Conservation (phyloP, 1,284 basidiomycete genomes). For the Ceratobasidium sp. region DNA sequence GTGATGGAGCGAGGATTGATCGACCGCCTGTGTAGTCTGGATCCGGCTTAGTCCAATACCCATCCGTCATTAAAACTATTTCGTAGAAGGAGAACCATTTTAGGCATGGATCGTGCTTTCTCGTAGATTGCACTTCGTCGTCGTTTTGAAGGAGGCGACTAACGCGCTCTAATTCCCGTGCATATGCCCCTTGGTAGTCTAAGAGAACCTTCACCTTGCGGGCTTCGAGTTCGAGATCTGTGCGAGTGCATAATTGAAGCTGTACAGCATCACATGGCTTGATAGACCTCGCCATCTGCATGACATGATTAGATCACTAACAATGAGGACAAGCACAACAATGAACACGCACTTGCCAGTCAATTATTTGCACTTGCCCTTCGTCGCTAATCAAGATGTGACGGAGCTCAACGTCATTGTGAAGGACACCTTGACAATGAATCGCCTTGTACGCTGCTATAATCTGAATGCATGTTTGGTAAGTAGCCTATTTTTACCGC, state of each 20-base stretch:
- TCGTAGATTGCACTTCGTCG: background rate
- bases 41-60: background rate
- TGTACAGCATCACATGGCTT: conserved; percentile 51
- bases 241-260: conserved; percentile 51
- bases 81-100: background rate
- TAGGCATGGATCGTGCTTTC: background rate
- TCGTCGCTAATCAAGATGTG: conserved; percentile 66
- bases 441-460: conserved; percentile 58
- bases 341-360: conserved; percentile 50
- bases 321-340: background rate
- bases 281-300: conserved; percentile 52
- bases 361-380: conserved; percentile 60
- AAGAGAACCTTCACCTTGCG: conserved; percentile 63
- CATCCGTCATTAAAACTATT: background rate
- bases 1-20: background rate
- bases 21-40: conserved; percentile 4
- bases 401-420: conserved; percentile 58
- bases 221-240: conserved; percentile 60
- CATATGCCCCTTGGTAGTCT: conserved; percentile 18
- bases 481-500: conserved; percentile 8
- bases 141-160: background rate
- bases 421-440: conserved; percentile 59
- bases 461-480: conserved; percentile 58
- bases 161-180: background rate
- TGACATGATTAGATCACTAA: conserved; percentile 55